Evolutionary conservation across 495 filamentous ascomycete genomes (phyloP).

Genomic region (Recurvomyces mirabilis): DNA sequence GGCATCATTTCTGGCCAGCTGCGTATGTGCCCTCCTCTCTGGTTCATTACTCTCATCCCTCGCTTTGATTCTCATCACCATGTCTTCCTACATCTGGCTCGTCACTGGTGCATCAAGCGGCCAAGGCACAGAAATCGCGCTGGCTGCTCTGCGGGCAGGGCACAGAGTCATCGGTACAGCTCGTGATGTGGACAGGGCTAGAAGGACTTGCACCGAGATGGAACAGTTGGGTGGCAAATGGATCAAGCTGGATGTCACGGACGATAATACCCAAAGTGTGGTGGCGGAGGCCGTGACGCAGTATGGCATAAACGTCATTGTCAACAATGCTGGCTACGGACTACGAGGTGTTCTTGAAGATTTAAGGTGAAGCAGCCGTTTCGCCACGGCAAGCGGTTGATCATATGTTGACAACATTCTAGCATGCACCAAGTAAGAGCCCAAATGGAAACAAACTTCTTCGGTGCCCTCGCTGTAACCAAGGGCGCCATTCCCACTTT

Average conservation of each 20-base stretch:
- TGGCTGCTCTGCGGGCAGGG: slow-evolving; percentile 9
- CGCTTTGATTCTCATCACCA: too few species aligned
- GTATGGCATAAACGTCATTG: slow-evolving; percentile 11
- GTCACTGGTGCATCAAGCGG: slow-evolving; percentile 14
- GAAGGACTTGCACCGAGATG: slow-evolving; percentile 1
- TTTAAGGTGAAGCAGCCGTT: slow-evolving; percentile 6
- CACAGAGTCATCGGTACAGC: slow-evolving; percentile 13
- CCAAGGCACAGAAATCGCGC: slow-evolving; percentile 8
- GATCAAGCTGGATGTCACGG: slow-evolving; percentile 11
- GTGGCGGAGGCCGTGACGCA: slow-evolving; percentile 1
- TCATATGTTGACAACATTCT: neutral
- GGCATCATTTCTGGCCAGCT: too few species aligned
- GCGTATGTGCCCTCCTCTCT: too few species aligned
- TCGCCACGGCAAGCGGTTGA: neutral
- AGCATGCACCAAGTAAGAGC: slow-evolving; percentile 16
- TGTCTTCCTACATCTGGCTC: too few species aligned
- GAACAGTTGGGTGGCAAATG: slow-evolving; percentile 12
- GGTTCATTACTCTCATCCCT: neutral
- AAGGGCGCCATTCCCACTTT: slow-evolving; percentile 22
- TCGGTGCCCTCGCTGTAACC: slow-evolving; percentile 21
- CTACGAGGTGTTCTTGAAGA: slow-evolving; percentile 21
- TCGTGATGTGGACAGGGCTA: slow-evolving; percentile 6
- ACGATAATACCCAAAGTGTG: slow-evolving; percentile 3
- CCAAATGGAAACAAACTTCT: slow-evolving; percentile 26
- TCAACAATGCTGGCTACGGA: slow-evolving; percentile 20